Evolutionary conservation across 768 basidiomycete genomes (phyloP), one percentile per base, ranked within the genome.

Genomic region (Leccinellum rugosiceps): DNA sequence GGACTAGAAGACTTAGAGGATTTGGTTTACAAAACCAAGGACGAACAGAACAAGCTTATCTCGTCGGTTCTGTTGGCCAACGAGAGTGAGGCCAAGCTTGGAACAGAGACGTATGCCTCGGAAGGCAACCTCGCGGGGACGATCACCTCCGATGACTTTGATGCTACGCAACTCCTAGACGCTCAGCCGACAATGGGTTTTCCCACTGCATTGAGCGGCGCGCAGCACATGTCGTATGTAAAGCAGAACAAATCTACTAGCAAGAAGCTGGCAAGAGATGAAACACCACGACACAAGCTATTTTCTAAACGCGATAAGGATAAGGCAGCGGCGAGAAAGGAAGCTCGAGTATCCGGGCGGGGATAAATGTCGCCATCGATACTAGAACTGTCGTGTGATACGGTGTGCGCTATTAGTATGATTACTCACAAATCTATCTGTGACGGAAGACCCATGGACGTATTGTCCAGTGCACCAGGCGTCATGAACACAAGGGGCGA

Each of bases 21-120:
- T 67, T 80, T 98, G 53, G 97, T 98, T 50, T 99, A 96, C 77
- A 85, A 83, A 66, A 92, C 91, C 38, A 83, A 84, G 66, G 87
- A 93, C 65, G 92, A 97, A 68, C 96, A 98, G 76, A 96, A 98
- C 58, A 95, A 98, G 70, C 84, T 99, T 21, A 80, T 99, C 19
- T 89, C 91, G 57, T 88, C 91, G 5, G 95, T 98, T n/a, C 79
- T 98, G 19, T 79, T 94, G 60, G 91, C 94, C 35, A 93, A 90
- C 72, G 96, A 97, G 70, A 87, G 84, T 62, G 92, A 89, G 65
- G 93, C 92, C 15, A 92, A 94, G 65, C 82, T 94, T 50, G 93
- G 92, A 34, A 80, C 85, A 32, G 94, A 95, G 68, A 82, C 94
- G 53, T 83, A 83, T 56, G 87, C 81, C 17, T 83, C 79, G n/a